Percentiles rank a stretch among this genome's conserved stretches.
phyloP scores from a whole-genome alignment of 345 rosid genomes.

The Hevea brasiliensis region DNA sequence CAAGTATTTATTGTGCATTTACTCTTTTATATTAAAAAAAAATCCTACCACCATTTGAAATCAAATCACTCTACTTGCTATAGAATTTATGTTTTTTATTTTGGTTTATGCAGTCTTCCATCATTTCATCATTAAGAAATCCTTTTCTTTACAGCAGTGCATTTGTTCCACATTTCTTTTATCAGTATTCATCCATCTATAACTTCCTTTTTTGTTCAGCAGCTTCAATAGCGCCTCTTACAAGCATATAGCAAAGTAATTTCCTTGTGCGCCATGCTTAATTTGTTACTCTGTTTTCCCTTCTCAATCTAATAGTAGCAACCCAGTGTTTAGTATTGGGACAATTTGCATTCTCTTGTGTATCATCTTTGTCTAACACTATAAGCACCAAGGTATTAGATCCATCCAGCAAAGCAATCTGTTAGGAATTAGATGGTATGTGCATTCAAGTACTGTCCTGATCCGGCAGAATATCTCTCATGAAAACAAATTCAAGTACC shows the following conservation, averaged over 20 bases:
- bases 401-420: neutral
- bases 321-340: neutral
- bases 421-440: neutral
- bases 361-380: conserved; percentile 2
- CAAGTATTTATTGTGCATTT: neutral
- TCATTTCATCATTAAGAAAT: neutral
- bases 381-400: neutral
- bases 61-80: neutral
- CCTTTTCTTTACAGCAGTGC: neutral
- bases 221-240: neutral
- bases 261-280: neutral
- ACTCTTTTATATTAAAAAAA: neutral
- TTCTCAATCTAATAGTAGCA: neutral
- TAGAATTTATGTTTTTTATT: neutral
- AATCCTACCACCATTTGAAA: neutral
- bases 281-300: neutral
- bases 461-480: neutral
- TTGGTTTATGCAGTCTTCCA: neutral
- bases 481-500: neutral
- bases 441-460: neutral
- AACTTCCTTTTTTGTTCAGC: neutral
- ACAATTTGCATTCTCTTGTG: neutral
- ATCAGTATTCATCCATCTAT: neutral
- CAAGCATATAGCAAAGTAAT: neutral
- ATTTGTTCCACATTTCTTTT: neutral